A percentile compares a stretch with the other conserved stretches of the same genome.
Conservation (phyloP, 805 yeast genomes). For the Candida ipomoeae region DNA sequence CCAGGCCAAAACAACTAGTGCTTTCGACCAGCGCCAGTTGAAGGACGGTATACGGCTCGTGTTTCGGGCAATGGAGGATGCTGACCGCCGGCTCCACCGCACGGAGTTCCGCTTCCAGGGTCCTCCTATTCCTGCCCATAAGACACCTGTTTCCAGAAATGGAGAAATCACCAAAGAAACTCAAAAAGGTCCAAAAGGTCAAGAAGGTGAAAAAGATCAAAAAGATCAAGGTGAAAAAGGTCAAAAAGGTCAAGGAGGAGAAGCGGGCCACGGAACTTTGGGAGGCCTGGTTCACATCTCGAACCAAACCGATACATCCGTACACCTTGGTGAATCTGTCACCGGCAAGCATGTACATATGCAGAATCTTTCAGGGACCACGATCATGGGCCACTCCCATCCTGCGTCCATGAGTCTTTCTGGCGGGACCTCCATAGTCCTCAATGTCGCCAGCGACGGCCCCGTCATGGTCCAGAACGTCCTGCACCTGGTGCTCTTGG, state of each 20-base stretch:
- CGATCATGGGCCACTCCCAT: conserved; percentile 2
- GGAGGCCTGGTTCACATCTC: neutral
- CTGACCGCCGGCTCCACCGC: conserved; percentile 14
- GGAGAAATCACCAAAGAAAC: too few species aligned
- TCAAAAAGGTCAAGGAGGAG: too few species aligned
- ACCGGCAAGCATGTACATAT: conserved; percentile 16
- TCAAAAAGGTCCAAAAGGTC: too few species aligned
- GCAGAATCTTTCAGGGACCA: conserved; percentile 4
- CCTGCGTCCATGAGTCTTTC: conserved; percentile 2
- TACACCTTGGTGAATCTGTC: conserved; percentile 5
- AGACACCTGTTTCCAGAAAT: neutral
- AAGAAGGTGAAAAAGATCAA: too few species aligned
- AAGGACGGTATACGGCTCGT: conserved; percentile 18
- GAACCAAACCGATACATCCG: neutral
- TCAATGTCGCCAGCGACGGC: conserved; percentile 23
- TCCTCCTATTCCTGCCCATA: conserved; percentile 20
- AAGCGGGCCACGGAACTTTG: too few species aligned
- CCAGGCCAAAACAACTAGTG: neutral
- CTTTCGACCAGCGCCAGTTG: conserved; percentile 23
- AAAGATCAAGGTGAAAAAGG: too few species aligned
- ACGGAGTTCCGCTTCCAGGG: conserved; percentile 27
- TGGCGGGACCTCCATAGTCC: conserved; percentile 24
- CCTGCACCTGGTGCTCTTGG: conserved; percentile 10
- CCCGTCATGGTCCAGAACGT: conserved; percentile 25
- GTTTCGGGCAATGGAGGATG: conserved; percentile 20